These are phyloP conservation scores for Sisymbrium altissimum DNA, from an alignment of 345 rosid species.

Conservation along the genomic window DNA sequence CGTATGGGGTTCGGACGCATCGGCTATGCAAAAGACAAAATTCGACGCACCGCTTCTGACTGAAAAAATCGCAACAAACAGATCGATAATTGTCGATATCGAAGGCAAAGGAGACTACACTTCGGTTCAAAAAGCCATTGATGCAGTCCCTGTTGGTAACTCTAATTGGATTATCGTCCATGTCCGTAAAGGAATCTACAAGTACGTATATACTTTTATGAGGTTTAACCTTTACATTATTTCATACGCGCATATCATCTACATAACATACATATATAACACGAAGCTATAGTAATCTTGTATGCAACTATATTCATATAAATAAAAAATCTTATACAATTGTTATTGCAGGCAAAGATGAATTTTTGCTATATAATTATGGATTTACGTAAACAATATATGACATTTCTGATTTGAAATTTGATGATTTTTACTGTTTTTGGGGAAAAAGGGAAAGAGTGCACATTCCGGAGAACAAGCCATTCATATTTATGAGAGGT, in stretches of 20 bases:
- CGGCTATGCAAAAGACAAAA: conserved; percentile 23
- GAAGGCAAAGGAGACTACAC: conserved; percentile 72
- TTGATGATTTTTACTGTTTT: neutral
- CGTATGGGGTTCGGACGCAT: conserved; percentile 30
- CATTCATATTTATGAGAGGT: conserved; percentile 87
- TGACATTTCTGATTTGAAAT: neutral
- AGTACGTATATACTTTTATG: conserved; percentile 41
- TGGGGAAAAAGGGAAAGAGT: conserved; percentile 63
- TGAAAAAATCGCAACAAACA: conserved; percentile 55
- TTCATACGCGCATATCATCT: neutral
- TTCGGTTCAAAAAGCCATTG: conserved; percentile 71
- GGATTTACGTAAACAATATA: neutral
- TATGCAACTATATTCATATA: neutral
- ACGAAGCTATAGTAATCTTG: neutral
- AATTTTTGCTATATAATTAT: neutral
- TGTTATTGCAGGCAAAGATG: neutral
- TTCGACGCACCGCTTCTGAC: conserved; percentile 71
- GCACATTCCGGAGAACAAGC: conserved; percentile 61
- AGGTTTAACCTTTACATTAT: neutral
- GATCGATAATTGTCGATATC: conserved; percentile 71
- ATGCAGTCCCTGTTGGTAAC: conserved; percentile 68
- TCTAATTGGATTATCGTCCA: conserved; percentile 74
- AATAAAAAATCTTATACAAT: neutral
- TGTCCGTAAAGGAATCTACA: conserved; percentile 74
- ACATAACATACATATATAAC: neutral